phyloP scores from a whole-genome alignment of 2,329 filamentous ascomycete genomes.

The Hymenoscyphus salicellus region DNA sequence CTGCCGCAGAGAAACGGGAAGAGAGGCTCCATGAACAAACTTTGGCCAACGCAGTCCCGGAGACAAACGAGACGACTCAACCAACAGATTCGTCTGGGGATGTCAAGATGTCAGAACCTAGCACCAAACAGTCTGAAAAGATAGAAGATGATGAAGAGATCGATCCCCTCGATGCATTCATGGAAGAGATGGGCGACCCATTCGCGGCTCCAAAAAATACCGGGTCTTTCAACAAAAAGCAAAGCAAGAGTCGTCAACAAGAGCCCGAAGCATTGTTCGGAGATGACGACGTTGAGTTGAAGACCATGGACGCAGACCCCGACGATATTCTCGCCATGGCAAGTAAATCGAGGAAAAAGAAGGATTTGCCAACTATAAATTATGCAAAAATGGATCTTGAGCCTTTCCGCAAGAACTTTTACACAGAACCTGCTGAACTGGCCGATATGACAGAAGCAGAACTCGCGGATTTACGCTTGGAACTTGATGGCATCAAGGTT shows the following conservation, averaged over 20 bases:
- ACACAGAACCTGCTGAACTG: conserved; percentile 83
- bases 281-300: conserved; percentile 71
- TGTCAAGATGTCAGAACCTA: conserved; percentile 37
- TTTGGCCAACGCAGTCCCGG: conserved; percentile 34
- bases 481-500: conserved; percentile 94
- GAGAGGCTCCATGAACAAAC: conserved; percentile 54
- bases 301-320: conserved; percentile 60
- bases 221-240: conserved; percentile 30
- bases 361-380: conserved; percentile 85
- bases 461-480: conserved; percentile 73
- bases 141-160: conserved; percentile 67
- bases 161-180: conserved; percentile 95
- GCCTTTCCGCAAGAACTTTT: conserved; percentile 90
- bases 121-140: conserved; percentile 22
- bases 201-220: conserved; percentile 41
- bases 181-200: conserved; percentile 61
- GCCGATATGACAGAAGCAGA: conserved; percentile 81
- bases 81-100: conserved; percentile 38
- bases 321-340: conserved; percentile 63
- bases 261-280: conserved; percentile 85
- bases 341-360: conserved; percentile 72
- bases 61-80: conserved; percentile 48
- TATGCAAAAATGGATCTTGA: conserved; percentile 84
- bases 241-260: conserved; percentile 50
- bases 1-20: conserved; percentile 80